Evolutionary conservation across 768 basidiomycete species (phyloP).

Genomic region (Pisolithus sp.): DNA sequence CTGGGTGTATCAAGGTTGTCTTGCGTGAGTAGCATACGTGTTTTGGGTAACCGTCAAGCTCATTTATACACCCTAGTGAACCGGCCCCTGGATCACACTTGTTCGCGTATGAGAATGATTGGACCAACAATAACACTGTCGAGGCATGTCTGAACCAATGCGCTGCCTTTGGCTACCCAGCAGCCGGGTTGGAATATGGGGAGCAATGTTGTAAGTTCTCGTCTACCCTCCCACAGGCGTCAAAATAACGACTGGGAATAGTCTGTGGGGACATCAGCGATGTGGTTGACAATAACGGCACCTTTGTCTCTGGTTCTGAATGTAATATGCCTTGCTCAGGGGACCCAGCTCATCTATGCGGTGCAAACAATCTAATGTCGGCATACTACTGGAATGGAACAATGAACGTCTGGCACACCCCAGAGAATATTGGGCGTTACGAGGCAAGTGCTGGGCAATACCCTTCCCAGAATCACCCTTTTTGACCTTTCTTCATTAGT

Average conservation of each 20-base stretch:
- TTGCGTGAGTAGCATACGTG: slow-evolving; percentile 39
- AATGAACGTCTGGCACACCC: slow-evolving; percentile 59
- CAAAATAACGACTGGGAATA: slow-evolving; percentile 17
- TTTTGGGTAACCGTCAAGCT: not conserved
- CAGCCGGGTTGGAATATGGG: slow-evolving; percentile 63
- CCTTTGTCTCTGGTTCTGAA: slow-evolving; percentile 28
- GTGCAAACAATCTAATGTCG: slow-evolving; percentile 46
- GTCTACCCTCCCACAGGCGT: not conserved
- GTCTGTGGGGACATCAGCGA: slow-evolving; percentile 68
- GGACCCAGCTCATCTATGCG: slow-evolving; percentile 65
- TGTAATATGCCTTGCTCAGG: slow-evolving; percentile 57
- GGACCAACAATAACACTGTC: slow-evolving; percentile 57
- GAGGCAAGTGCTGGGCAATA: slow-evolving; percentile 41
- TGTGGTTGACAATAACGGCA: slow-evolving; percentile 33
- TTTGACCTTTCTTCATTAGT: slow-evolving; percentile 22
- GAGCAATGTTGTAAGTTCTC: slow-evolving; percentile 61
- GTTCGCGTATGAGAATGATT: slow-evolving; percentile 57
- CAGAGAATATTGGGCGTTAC: slow-evolving; percentile 59
- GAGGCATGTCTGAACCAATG: slow-evolving; percentile 63
- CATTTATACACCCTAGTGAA: slow-evolving; percentile 36
- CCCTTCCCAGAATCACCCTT: not conserved
- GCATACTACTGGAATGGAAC: slow-evolving; percentile 49
- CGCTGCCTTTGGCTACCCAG: slow-evolving; percentile 63
- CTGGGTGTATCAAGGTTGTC: slow-evolving; percentile 63
- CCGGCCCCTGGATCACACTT: slow-evolving; percentile 33